Base-by-base conservation (phyloP, 495 filamentous ascomycete species). In the Lophiotrema nucula region DNA sequence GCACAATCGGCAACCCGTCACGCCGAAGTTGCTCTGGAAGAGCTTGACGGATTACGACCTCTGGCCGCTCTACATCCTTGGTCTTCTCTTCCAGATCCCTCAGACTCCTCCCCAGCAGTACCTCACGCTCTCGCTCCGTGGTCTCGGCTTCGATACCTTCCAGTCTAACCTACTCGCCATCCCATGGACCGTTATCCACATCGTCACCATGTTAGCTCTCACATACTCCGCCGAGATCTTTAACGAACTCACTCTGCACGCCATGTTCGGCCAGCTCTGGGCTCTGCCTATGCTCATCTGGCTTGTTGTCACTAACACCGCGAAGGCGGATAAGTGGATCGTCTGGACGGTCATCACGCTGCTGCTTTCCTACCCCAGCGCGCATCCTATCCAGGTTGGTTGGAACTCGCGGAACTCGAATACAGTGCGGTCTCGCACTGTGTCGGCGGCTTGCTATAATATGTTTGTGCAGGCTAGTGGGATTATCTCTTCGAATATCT, bases 151-250 rank as follows among this genome's bases (percentile, higher is more conserved):
- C 68, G 70, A 74, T 46, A 86, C 84, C 5, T 87, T 89, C 64
- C 59, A 83, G 23, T 83, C 84, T 11, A 90, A 88, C 60, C 69
- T 92, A 15, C 73, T 90, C 37, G 81, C 81, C 13, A 87, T 90
- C 26, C 87, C 85, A 4, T 62, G 41, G 26, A 62, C 44, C 11
- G 57, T 49, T 12, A 12, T 62, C 8, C 62, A 66, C 35, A 62
- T 61, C 28, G 24, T 60, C 24, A 41, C 45, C 12, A 60, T 65
- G 57, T 15, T 65, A 1, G 35, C 12, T 8, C 23, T 65, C 24
- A 45, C 62, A 0, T 56, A 57, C 39, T 49, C 44, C 1, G 47
- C 54, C 2, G 60, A 64, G 31, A 54, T 59, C 16, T 47, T 21
- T 45, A 24, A 47, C 12, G 49, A 60, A 28, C 38, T 60, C 0